These are phyloP conservation scores for Hanseniaspora sp. DNA, from an alignment of 1,139 yeast genomes.

Conservation along the genomic window DNA sequence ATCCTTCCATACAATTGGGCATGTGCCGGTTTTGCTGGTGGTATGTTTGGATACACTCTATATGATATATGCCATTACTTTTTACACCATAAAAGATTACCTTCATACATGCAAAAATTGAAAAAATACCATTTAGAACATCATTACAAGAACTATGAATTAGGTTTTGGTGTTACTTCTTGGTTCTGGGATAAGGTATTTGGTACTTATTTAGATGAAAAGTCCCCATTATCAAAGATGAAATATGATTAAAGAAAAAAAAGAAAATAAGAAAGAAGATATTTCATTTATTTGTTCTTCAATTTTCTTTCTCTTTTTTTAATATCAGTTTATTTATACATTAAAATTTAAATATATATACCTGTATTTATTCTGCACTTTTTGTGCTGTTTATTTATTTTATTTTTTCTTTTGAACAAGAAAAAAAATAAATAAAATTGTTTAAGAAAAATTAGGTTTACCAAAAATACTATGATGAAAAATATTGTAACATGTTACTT, in stretches of 20 bases:
- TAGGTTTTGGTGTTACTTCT: conserved; percentile 92
- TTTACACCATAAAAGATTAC: conserved; percentile 76
- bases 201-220: conserved; percentile 47
- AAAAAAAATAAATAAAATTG: too few species aligned
- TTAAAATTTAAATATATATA: background rate
- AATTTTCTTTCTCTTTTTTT: background rate
- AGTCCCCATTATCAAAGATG: conserved; percentile 29
- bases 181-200: conserved; percentile 90
- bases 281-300: background rate
- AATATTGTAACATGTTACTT: conserved; percentile 42
- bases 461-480: conserved; percentile 42
- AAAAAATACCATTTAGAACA: conserved; percentile 91
- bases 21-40: conserved; percentile 78
- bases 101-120: conserved; percentile 59
- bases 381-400: too few species aligned
- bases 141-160: conserved; percentile 90
- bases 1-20: conserved; percentile 51
- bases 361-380: too few species aligned
- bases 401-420: too few species aligned
- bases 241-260: conserved; percentile 24
- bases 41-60: conserved; percentile 80
- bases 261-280: background rate
- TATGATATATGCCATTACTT: conserved; percentile 87
- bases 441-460: conserved; percentile 19
- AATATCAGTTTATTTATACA: too few species aligned